Conservation (phyloP, 805 yeast species). For the Sugiyamaella americana region DNA sequence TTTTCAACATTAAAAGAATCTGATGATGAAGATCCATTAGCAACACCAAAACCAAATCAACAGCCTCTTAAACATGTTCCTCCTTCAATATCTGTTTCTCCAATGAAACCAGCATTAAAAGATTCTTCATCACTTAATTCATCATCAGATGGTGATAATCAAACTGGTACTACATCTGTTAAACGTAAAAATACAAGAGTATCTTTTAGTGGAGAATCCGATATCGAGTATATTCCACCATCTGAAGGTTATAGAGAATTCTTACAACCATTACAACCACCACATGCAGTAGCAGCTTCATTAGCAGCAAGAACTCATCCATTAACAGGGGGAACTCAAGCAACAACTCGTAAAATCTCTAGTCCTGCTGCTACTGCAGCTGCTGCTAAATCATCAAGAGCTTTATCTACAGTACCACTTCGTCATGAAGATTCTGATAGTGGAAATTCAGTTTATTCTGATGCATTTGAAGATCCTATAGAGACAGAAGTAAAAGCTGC, state of each 20-base stretch:
- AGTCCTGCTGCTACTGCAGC: constrained; percentile 9
- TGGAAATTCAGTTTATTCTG: constrained; percentile 23
- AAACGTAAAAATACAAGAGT: constrained; percentile 7
- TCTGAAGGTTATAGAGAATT: constrained; percentile 3
- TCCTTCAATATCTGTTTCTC: constrained; percentile 28
- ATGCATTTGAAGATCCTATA: constrained; percentile 18
- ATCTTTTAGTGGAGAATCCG: constrained; percentile 9
- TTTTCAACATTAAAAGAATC: not conserved
- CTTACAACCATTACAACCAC: not conserved
- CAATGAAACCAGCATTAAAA: constrained; percentile 31
- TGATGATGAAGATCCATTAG: not conserved
- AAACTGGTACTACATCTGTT: not conserved
- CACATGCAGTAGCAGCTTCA: constrained; percentile 14
- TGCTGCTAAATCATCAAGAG: constrained; percentile 6
- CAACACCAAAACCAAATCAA: not conserved
- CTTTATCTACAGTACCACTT: not conserved
- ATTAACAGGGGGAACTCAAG: not conserved
- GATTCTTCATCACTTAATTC: constrained; percentile 9
- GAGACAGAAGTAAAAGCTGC: constrained; percentile 3
- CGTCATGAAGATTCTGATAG: constrained; percentile 15
- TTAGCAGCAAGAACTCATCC: constrained; percentile 13
- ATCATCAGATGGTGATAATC: constrained; percentile 5
- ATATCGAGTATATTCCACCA: constrained; percentile 4
- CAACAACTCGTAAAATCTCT: not conserved
- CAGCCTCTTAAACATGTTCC: constrained; percentile 20